Evolutionary conservation across 2,329 filamentous ascomycete genomes (phyloP), one percentile per base, ranked within the genome.

Genomic region (Xylariomycetidae sp.): DNA sequence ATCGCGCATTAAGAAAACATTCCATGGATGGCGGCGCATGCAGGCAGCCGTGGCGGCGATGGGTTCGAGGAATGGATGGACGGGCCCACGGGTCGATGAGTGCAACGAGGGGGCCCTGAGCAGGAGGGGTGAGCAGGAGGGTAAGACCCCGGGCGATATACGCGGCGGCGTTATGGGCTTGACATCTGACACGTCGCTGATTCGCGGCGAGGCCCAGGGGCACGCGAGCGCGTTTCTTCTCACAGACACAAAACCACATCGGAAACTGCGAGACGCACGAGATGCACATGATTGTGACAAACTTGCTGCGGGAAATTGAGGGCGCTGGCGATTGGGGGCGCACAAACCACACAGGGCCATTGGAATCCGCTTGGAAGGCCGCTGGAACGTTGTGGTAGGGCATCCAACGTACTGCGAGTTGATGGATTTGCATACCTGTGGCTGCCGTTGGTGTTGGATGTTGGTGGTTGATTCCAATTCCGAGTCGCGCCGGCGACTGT

Each of bases 181-280:
- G 38, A 40, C 39, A 36, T 35, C 29, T 32, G 32, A 42, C 45
- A 44, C 43, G 47, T 44, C 43, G 35, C 33, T 52, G 48, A 53
- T 53, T 53, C 44, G 50, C 43, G 29, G 32, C 31, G 29, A 12
- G 12, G 5, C 27, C 31, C 48, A 50, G 41, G 50, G 49, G 39
- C n/a, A 42, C 40, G 38, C 22, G 33, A 39, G 36, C 52, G 52
- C 49, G 50, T 52, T 47, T 52, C 49, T 48, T 43, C 42, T 40
- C 42, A 45, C 44, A 37, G 37, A 43, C 28, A 30, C 48, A 48
- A 53, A 54, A 52, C 49, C 50, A 46, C 34, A 41, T 39, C 37
- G 36, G 40, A 46, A 44, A 44, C 44, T 37, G 23, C 32, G 26
- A 32, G 31, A 42, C 34, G 43, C 40, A 46, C 42, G 39, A 35